Evolutionary conservation across 2,329 filamentous ascomycete species (phyloP).

Genomic region (Claviceps pazoutovae): DNA sequence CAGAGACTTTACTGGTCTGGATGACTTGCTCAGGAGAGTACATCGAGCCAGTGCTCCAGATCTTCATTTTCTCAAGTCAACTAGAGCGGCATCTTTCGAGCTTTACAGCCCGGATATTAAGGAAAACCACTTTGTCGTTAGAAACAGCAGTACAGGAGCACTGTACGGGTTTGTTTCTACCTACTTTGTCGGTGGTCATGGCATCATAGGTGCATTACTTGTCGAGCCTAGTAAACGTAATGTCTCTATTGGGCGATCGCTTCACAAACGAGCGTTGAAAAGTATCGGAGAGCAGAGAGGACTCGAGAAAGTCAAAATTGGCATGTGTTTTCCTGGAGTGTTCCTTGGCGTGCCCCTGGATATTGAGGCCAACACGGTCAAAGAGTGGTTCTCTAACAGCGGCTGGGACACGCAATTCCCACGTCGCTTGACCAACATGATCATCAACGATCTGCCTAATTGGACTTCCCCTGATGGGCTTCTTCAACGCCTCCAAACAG

Average conservation of each 20-base stretch:
- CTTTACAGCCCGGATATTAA: conserved; percentile 56
- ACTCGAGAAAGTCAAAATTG: conserved; percentile 69
- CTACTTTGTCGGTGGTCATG: conserved; percentile 60
- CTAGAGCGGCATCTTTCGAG: conserved; percentile 62
- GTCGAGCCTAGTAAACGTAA: conserved; percentile 79
- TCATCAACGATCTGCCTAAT: conserved; percentile 54
- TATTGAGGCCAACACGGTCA: conserved; percentile 30
- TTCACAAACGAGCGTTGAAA: conserved; percentile 74
- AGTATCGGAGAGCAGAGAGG: conserved; percentile 55
- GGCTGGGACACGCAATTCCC: conserved; percentile 68
- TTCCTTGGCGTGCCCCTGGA: conserved; percentile 67
- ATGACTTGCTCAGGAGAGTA: conserved; percentile 59
- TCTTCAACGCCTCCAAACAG: conserved; percentile 55
- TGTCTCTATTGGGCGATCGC: conserved; percentile 76
- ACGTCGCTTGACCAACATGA: conserved; percentile 48
- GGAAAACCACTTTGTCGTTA: conserved; percentile 80
- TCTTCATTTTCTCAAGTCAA: conserved; percentile 54
- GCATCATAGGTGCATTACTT: conserved; percentile 73
- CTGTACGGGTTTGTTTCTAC: conserved; percentile 88
- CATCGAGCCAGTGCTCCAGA: conserved; percentile 53
- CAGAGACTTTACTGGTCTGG: conserved; percentile 58
- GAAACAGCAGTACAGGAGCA: conserved; percentile 83
- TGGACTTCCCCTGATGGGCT: conserved; percentile 71
- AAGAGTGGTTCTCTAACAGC: conserved; percentile 76
- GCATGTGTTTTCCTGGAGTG: conserved; percentile 67